phyloP scores from a whole-genome alignment of 1,139 yeast species.

The Magnusiomyces magnusii region DNA sequence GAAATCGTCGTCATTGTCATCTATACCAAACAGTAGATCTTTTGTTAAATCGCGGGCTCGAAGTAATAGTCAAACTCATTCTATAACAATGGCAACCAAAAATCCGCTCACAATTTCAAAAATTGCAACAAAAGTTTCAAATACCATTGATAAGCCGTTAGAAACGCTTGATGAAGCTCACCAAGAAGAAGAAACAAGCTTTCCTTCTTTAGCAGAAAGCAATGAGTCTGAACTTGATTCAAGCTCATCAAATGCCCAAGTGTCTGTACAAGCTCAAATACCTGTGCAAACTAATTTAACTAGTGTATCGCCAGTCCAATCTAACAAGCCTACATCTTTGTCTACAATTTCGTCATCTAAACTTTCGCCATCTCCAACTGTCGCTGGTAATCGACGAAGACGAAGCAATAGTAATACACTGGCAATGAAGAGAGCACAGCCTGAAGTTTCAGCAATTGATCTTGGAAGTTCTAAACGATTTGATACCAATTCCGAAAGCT shows the following conservation, averaged over 20 bases:
- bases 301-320: background rate
- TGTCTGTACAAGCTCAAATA: too few species aligned
- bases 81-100: background rate
- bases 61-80: background rate
- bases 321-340: background rate
- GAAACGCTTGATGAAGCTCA: too few species aligned
- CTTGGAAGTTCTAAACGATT: background rate
- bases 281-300: background rate
- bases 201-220: background rate
- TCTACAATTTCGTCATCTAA: too few species aligned
- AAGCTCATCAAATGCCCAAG: too few species aligned
- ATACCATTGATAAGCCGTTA: background rate
- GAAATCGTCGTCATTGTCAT: background rate
- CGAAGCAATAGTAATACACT: background rate
- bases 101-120: too few species aligned
- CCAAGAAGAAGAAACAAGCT: too few species aligned
- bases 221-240: too few species aligned
- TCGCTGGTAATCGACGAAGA: background rate
- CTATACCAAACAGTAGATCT: background rate
- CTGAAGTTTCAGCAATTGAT: background rate
- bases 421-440: background rate
- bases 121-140: background rate
- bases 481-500: background rate
- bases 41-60: background rate
- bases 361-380: background rate